Conservation (phyloP, 139 green algal species). For the Micractinium conductrix region DNA sequence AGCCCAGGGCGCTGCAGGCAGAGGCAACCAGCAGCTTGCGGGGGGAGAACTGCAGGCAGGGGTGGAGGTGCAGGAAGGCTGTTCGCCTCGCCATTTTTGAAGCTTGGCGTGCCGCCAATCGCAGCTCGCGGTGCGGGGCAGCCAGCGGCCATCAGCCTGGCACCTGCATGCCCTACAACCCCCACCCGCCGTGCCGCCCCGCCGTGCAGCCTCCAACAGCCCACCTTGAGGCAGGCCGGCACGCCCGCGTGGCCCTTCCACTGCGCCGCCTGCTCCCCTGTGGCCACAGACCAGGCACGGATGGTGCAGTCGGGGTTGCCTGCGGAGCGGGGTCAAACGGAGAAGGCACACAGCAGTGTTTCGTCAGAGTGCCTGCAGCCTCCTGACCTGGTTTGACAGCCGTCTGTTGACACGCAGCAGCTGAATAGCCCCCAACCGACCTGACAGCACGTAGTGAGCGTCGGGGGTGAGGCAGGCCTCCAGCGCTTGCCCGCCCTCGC, state of each 20-base stretch:
- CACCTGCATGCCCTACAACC: neutral
- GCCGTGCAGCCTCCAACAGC: neutral
- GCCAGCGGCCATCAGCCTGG: neutral
- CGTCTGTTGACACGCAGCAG: no score
- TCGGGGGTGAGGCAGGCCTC: conserved; percentile 86
- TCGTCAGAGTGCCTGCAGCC: no score
- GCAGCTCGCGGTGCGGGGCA: neutral
- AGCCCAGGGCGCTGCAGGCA: conserved; percentile 72
- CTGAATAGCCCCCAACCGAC: no score
- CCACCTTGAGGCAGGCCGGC: conserved; percentile 66
- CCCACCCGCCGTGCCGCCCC: neutral
- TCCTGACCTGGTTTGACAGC: no score
- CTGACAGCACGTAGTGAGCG: conserved; percentile 77
- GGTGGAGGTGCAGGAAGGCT: neutral
- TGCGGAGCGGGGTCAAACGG: no score
- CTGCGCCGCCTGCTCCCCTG: conserved; percentile 61
- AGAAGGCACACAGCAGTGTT: no score
- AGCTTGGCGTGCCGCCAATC: no score
- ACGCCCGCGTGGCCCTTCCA: conserved; percentile 73
- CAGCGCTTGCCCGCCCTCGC: conserved; percentile 57
- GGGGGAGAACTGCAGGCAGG: conserved; percentile 63
- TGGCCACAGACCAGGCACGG: conserved; percentile 69
- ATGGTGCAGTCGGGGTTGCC: conserved; percentile 77
- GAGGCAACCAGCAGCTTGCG: conserved; percentile 78
- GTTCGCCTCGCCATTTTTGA: no score